Evolutionary conservation across 73 alveolate species (phyloP).

Genomic region (Blepharisma japonicum): DNA sequence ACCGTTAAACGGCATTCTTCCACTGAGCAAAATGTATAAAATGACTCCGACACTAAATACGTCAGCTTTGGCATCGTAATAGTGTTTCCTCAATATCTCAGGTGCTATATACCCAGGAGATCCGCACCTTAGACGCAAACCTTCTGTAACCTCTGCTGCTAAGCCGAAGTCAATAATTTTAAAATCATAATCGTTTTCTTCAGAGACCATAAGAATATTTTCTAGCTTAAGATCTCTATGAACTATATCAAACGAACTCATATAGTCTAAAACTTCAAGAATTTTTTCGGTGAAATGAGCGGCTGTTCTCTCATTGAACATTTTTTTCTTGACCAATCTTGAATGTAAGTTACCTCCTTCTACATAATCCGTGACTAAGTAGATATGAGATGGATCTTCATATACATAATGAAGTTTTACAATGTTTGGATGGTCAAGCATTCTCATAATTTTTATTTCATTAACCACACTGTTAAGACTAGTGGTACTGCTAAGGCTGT

Average conservation of each 20-base stretch:
- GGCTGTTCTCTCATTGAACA: not conserved
- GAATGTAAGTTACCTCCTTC: conserved; percentile 50
- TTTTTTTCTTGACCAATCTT: conserved; percentile 20
- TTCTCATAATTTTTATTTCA: conserved; percentile 37
- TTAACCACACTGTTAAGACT: not conserved
- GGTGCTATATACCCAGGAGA: conserved; percentile 85
- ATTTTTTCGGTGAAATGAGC: not conserved
- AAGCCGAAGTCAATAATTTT: conserved; percentile 65
- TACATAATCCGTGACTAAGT: conserved; percentile 49
- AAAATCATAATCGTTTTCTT: conserved; percentile 51
- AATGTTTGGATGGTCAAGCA: conserved; percentile 28
- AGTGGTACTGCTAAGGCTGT: not conserved
- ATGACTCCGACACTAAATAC: conserved; percentile 68
- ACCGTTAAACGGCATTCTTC: conserved; percentile 55
- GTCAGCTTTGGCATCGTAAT: conserved; percentile 61
- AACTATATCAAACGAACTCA: conserved; percentile 49
- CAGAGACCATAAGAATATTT: conserved; percentile 63
- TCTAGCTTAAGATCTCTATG: conserved; percentile 78
- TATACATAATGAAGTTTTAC: conserved; percentile 43
- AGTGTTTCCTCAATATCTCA: conserved; percentile 56
- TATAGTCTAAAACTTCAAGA: conserved; percentile 40
- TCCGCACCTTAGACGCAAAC: conserved; percentile 41
- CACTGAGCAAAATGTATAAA: conserved; percentile 63
- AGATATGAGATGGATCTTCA: conserved; percentile 49
- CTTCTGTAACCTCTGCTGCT: conserved; percentile 45